phyloP scores from a whole-genome alignment of 768 basidiomycete species.

The Serendipita sp. region DNA sequence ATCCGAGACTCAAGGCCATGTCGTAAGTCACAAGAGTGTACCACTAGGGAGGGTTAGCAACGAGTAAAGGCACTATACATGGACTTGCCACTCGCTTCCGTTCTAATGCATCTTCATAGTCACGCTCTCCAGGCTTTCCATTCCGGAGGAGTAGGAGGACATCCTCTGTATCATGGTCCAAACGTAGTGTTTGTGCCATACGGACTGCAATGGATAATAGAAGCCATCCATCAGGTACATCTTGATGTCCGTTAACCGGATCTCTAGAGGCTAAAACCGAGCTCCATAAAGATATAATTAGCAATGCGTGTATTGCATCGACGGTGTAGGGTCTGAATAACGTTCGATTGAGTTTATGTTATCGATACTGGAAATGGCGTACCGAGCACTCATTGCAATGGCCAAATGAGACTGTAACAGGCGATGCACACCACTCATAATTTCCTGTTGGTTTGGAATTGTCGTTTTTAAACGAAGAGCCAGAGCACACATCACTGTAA shows the following conservation, averaged over 20 bases:
- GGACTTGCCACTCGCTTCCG: background rate
- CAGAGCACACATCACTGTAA: background rate
- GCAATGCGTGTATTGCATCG: background rate
- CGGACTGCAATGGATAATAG: background rate
- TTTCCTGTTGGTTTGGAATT: background rate
- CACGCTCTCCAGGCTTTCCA: background rate
- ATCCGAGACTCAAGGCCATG: background rate
- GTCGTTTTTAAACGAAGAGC: background rate
- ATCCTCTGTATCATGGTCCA: background rate
- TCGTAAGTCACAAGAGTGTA: slow-evolving; percentile 2
- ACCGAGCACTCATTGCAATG: background rate
- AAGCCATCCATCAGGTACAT: background rate
- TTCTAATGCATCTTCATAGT: background rate
- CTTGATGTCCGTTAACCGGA: background rate
- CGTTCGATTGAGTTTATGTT: background rate
- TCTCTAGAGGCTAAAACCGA: background rate
- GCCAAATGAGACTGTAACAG: background rate
- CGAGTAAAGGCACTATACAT: background rate
- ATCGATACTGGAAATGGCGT: background rate
- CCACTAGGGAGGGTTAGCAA: background rate
- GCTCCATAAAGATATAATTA: background rate
- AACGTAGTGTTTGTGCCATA: background rate
- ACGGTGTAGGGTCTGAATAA: background rate
- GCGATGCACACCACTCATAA: background rate
- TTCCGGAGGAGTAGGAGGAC: background rate